Base-by-base conservation (phyloP, 768 basidiomycete species). In the Podaxis mareebaensis region DNA sequence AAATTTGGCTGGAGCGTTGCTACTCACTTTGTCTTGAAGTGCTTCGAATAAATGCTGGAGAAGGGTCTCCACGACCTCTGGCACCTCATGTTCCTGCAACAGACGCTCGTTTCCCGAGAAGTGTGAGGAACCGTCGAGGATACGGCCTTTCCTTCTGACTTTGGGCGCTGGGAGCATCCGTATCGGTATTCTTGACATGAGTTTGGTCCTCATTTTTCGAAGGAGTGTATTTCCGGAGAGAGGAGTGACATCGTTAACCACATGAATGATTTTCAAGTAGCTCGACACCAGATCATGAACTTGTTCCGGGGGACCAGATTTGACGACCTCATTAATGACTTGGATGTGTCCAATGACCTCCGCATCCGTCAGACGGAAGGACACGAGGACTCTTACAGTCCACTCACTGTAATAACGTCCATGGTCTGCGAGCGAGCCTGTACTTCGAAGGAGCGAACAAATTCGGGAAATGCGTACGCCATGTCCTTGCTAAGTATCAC, bases 1-100 rank as follows among this genome's bases (percentile, higher is more conserved):
- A 7, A 13, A n/a, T 51, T 24, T 28, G 22, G 11, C 12, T 11
- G 3, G 12, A 24, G 12, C 20, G 24, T 22, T 12, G 24, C 3
- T 4, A 20, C 64, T 42, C 64, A 96, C 96, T 75, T 87, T 92
- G 72, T 99, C 95, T 69, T 92, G 88, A 26, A 99, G 74, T 24
- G 81, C 79, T 52, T 78, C 79, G 65, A 99, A 87, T 1, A 98
- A 74, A 24, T 86, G 83, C 64, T 91, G 90, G 3, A 98, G 74
- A 30, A 88, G 80, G 0, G 75, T 74, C 68, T 99, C 97, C 3
- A 94, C 82, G 60, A 89, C 88, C 52, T 90, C 89, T 1, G 95
- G 90, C 6, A 95, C 80, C 17, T 96, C 90, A 12, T 82, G 68
- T 24, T 86, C 83, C n/a, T 61, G 52, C 1, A 53, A 24, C n/a